Conservation (phyloP, 441 rosid species). For the Aquilaria agallochum region DNA sequence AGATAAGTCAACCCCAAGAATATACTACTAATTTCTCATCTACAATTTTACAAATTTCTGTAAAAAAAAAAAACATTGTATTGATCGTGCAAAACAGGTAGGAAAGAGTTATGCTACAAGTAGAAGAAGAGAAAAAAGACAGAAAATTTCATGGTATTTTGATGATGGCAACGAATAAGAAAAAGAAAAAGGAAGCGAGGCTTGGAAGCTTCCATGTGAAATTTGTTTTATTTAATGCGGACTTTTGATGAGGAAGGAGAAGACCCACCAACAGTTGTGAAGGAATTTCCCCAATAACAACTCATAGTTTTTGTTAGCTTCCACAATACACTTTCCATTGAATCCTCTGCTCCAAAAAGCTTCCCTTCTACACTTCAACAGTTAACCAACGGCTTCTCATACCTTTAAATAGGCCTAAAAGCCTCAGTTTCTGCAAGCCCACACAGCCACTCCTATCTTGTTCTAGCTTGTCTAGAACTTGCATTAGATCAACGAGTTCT, state of each 20-base stretch:
- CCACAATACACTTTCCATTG: constrained; percentile 7
- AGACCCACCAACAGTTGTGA: not conserved
- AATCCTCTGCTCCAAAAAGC: constrained; percentile 14
- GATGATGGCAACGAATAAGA: not conserved
- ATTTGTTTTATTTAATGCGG: not conserved
- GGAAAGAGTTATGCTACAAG: not conserved
- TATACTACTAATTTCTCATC: too few species aligned
- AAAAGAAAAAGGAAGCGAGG: not conserved
- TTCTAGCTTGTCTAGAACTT: not conserved
- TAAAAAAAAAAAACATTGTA: too few species aligned
- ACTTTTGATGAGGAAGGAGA: too few species aligned
- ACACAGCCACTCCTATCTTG: constrained; percentile 11
- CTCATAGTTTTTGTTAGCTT: constrained; percentile 6
- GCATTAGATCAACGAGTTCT: not conserved
- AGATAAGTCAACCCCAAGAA: not conserved
- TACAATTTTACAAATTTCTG: too few species aligned
- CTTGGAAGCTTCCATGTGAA: not conserved
- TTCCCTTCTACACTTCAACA: constrained; percentile 14
- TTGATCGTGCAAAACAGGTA: too few species aligned
- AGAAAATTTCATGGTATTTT: not conserved
- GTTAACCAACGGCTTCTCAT: not conserved
- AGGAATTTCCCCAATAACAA: too few species aligned
- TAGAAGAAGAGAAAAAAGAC: too few species aligned
- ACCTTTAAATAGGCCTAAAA: not conserved
- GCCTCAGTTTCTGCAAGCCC: not conserved